Evolutionary conservation across 2,329 filamentous ascomycete species (phyloP).

Genomic region (Aspergillus fijiensis): DNA sequence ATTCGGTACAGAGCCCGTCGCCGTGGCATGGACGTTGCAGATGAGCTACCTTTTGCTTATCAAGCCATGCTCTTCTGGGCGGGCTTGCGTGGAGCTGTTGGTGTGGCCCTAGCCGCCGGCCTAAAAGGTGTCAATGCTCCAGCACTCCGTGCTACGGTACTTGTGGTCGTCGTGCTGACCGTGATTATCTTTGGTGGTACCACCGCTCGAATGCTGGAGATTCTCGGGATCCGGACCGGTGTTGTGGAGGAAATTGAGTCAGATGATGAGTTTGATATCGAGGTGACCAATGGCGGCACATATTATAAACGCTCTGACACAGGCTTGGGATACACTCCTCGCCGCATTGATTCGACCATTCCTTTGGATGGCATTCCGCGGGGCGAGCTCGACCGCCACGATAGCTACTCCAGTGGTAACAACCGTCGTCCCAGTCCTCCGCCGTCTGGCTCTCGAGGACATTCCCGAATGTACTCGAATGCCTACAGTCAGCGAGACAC

Average conservation of each 20-base stretch:
- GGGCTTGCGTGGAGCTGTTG: constrained; percentile 89
- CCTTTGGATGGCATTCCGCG: constrained; percentile 50
- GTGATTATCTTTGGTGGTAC: constrained; percentile 99
- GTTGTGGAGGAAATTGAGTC: constrained; percentile 97
- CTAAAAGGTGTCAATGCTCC: constrained; percentile 78
- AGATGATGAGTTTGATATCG: constrained; percentile 98
- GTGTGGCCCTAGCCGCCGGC: constrained; percentile 88
- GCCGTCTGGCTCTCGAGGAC: constrained; percentile 40
- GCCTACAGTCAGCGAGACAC: constrained; percentile 48
- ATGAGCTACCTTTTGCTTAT: constrained; percentile 91
- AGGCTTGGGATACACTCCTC: constrained; percentile 75
- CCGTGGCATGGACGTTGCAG: constrained; percentile 71
- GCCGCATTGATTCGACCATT: constrained; percentile 60
- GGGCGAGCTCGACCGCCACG: constrained; percentile 30
- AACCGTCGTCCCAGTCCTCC: constrained; percentile 53
- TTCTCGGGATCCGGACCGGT: constrained; percentile 91
- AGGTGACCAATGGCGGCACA: constrained; percentile 67
- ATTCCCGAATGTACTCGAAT: constrained; percentile 52
- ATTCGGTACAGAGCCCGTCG: constrained; percentile 80
- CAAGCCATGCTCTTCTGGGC: constrained; percentile 99
- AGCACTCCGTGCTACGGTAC: constrained; percentile 86
- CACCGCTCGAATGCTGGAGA: constrained; percentile 95
- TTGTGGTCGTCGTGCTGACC: constrained; percentile 94
- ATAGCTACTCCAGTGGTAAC: constrained; percentile 60
- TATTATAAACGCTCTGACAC: constrained; percentile 78